Conservation (phyloP, 139 green algal genomes). For the Haematococcus lacustris region DNA sequence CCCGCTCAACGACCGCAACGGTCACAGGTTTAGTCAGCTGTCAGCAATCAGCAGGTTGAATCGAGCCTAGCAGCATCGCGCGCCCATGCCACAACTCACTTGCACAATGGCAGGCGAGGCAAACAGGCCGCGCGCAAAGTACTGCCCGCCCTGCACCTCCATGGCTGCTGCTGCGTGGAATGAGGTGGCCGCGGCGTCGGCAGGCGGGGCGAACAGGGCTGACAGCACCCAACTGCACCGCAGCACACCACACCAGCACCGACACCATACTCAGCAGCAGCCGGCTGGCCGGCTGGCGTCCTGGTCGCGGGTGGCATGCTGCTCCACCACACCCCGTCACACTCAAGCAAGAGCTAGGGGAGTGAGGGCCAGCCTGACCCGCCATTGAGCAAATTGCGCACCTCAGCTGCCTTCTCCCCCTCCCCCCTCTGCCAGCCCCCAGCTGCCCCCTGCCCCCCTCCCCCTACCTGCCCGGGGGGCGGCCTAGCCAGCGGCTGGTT, state of each 20-base stretch:
- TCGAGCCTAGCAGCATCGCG: no score
- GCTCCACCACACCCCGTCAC: no score
- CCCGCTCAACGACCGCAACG: no score
- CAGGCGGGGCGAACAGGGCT: slow-evolving; percentile 12
- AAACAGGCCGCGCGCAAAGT: slow-evolving; percentile 23
- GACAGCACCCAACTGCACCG: slow-evolving; percentile 7
- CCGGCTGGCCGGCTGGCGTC: no score
- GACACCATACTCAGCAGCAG: background rate
- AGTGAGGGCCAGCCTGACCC: background rate
- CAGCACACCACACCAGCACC: background rate
- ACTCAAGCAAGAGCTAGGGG: no score
- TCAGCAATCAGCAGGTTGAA: no score
- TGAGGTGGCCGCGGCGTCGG: slow-evolving; percentile 16
- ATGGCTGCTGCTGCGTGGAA: slow-evolving; percentile 13
- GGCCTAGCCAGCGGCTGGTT: background rate
- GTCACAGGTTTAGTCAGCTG: no score
- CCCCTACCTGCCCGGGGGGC: slow-evolving; percentile 5
- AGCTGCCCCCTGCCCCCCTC: background rate
- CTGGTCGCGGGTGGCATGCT: background rate
- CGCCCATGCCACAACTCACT: background rate
- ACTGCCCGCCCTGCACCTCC: slow-evolving; percentile 3
- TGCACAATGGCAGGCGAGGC: slow-evolving; percentile 9
- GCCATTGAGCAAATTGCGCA: background rate
- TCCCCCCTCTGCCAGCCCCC: background rate
- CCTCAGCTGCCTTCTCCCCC: background rate